Conservation (phyloP, 2,329 filamentous ascomycete genomes). For the Leptographium galeiforme region DNA sequence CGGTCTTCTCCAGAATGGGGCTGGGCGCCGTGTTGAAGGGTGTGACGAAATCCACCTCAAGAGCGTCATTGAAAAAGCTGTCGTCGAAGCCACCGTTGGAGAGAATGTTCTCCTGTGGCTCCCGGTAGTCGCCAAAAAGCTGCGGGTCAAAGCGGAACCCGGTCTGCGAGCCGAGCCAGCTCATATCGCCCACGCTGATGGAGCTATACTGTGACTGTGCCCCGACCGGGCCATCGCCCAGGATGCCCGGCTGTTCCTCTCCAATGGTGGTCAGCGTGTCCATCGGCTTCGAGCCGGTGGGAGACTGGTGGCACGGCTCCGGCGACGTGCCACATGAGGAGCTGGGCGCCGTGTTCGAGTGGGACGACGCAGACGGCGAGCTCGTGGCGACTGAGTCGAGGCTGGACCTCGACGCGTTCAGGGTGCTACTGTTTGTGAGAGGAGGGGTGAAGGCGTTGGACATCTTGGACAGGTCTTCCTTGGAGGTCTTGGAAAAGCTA, state of each 20-base stretch:
- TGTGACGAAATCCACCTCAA: slow-evolving; percentile 67
- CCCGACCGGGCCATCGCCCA: too few relatives aligned
- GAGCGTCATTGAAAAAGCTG: slow-evolving; percentile 58
- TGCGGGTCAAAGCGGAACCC: slow-evolving; percentile 81
- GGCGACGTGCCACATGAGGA: slow-evolving; percentile 67
- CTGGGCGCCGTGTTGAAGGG: slow-evolving; percentile 58
- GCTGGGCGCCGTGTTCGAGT: slow-evolving; percentile 43
- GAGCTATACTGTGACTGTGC: slow-evolving; percentile 25
- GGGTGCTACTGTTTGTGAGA: slow-evolving; percentile 29
- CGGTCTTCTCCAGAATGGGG: slow-evolving; percentile 40
- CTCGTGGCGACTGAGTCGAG: slow-evolving; percentile 42
- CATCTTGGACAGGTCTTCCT: slow-evolving; percentile 40
- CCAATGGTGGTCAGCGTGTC: slow-evolving; percentile 53
- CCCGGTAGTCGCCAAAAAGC: slow-evolving; percentile 83
- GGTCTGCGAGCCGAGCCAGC: slow-evolving; percentile 69
- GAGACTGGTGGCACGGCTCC: slow-evolving; percentile 61
- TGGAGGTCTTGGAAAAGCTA: slow-evolving; percentile 23
- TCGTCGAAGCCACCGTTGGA: slow-evolving; percentile 57
- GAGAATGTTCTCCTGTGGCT: slow-evolving; percentile 72
- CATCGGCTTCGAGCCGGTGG: slow-evolving; percentile 47
- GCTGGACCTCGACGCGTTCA: slow-evolving; percentile 32
- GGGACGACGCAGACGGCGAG: slow-evolving; percentile 50
- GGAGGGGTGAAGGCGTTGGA: slow-evolving; percentile 46
- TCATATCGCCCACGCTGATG: slow-evolving; percentile 44
- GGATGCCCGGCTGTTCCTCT: slow-evolving; percentile 49